phyloP scores from a whole-genome alignment of 2,329 filamentous ascomycete genomes.

The Ophiostoma perfectum region DNA sequence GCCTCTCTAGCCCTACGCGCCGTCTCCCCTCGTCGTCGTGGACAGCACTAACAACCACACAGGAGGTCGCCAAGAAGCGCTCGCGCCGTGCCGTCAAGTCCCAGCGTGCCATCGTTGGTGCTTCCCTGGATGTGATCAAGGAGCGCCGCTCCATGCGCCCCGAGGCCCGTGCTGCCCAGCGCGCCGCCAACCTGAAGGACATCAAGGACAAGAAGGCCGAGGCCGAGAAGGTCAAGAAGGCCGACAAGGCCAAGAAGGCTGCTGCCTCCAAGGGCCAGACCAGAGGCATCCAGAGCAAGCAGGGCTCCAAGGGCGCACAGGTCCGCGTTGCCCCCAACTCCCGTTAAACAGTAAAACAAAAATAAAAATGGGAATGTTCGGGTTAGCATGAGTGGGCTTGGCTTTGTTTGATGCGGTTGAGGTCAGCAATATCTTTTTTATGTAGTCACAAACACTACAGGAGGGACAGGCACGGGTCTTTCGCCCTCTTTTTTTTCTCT shows the following conservation, averaged over 20 bases:
- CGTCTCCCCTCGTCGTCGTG: background rate
- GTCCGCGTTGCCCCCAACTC: constrained; percentile 79
- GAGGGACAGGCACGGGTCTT: constrained; percentile 15
- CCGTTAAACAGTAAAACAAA: constrained; percentile 56
- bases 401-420: constrained; percentile 16
- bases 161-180: constrained; percentile 89
- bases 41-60: constrained; percentile 34
- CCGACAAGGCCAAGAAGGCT: constrained; percentile 95
- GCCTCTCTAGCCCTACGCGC: background rate
- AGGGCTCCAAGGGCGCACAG: constrained; percentile 86
- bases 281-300: constrained; percentile 84
- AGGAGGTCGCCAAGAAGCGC: constrained; percentile 99
- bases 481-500: constrained; percentile 15
- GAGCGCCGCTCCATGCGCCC: constrained; percentile 93
- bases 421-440: constrained; percentile 17
- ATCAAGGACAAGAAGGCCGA: constrained; percentile 98
- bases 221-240: constrained; percentile 89
- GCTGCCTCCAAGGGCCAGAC: constrained; percentile 69
- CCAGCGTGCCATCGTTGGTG: constrained; percentile 98
- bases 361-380: constrained; percentile 16
- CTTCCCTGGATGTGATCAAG: constrained; percentile 99
- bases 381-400: constrained; percentile 14
- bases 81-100: constrained; percentile 96
- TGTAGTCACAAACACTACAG: constrained; percentile 14
- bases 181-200: constrained; percentile 86